Percentiles rank a stretch among this genome's conserved stretches.
Conservation (phyloP, 352 stramenopile species). For the Globisporangium recalcitrans region DNA sequence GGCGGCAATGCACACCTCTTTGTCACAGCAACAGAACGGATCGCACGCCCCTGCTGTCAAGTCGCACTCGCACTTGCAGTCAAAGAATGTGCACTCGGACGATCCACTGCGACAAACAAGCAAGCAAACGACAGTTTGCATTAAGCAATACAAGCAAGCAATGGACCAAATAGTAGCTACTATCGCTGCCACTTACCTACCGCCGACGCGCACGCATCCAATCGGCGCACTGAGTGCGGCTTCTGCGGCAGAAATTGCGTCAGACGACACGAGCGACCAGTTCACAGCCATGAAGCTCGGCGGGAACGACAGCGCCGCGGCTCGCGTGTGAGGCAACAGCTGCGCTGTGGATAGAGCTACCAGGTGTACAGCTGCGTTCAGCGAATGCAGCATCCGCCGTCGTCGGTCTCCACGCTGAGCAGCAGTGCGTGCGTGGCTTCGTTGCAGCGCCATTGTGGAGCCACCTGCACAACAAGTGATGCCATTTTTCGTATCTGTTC, state of each 20-base stretch:
- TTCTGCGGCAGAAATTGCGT: constrained; percentile 23
- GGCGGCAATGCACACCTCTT: constrained; percentile 21
- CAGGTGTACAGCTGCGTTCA: background rate
- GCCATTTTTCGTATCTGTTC: background rate
- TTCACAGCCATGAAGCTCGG: constrained; percentile 32
- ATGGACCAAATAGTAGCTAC: background rate
- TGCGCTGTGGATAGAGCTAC: background rate
- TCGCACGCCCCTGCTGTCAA: constrained; percentile 41
- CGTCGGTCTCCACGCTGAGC: background rate
- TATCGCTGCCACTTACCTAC: constrained; percentile 14
- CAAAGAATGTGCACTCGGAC: constrained; percentile 29
- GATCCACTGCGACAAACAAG: constrained; percentile 7
- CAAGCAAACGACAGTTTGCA: background rate
- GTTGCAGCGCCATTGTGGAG: background rate
- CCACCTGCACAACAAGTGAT: too few species aligned
- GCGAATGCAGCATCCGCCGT: too few species aligned
- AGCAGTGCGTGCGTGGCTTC: background rate
- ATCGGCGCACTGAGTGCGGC: constrained; percentile 24
- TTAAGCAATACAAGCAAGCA: background rate
- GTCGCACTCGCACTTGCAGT: constrained; percentile 39
- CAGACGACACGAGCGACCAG: constrained; percentile 36
- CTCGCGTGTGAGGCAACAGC: background rate
- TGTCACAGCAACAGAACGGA: constrained; percentile 45
- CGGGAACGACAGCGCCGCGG: constrained; percentile 5
- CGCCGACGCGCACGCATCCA: constrained; percentile 30